Percentiles rank a stretch among this genome's conserved stretches.
Conservation (phyloP, 2,329 filamentous ascomycete genomes). For the Arthrobotrys megalospora region DNA sequence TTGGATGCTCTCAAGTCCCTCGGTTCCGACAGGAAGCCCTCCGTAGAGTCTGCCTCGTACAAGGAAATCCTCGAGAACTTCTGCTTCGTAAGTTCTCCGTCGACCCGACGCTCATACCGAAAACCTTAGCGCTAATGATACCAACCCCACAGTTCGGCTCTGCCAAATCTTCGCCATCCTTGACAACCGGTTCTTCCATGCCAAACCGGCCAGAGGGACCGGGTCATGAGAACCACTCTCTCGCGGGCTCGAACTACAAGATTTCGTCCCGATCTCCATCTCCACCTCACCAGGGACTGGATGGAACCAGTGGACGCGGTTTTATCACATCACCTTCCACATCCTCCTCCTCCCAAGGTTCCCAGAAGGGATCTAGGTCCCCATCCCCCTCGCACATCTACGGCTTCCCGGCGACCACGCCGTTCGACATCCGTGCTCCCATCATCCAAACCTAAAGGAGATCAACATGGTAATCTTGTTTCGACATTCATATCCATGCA, state of each 20-base stretch:
- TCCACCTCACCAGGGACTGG: conserved; percentile 47
- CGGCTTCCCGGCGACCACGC: conserved; percentile 45
- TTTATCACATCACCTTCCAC: conserved; percentile 30
- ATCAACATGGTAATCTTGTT: conserved; percentile 29
- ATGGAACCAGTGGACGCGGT: conserved; percentile 35
- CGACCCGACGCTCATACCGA: conserved; percentile 21
- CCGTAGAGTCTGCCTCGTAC: conserved; percentile 89
- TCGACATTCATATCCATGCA: conserved; percentile 21
- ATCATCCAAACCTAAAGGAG: conserved; percentile 56
- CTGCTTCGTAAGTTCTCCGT: conserved; percentile 93
- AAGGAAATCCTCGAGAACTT: conserved; percentile 98
- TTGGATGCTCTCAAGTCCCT: conserved; percentile 56
- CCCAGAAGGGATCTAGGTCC: conserved; percentile 51
- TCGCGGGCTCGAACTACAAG: conserved; percentile 30
- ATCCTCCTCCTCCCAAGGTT: conserved; percentile 46
- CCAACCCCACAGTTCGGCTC: conserved; percentile 57
- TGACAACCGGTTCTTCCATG: conserved; percentile 46
- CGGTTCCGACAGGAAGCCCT: conserved; percentile 73
- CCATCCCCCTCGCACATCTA: conserved; percentile 55
- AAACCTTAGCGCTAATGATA: conserved; percentile 57
- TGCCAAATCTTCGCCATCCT: conserved; percentile 56
- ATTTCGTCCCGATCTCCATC: conserved; percentile 44
- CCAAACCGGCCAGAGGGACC: conserved; percentile 38
- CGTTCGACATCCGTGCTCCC: conserved; percentile 50
- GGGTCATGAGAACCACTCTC: conserved; percentile 33